Percentiles rank a stretch among this genome's conserved stretches.
phyloP scores from a whole-genome alignment of 441 rosid genomes.

The Geranium incanum region DNA sequence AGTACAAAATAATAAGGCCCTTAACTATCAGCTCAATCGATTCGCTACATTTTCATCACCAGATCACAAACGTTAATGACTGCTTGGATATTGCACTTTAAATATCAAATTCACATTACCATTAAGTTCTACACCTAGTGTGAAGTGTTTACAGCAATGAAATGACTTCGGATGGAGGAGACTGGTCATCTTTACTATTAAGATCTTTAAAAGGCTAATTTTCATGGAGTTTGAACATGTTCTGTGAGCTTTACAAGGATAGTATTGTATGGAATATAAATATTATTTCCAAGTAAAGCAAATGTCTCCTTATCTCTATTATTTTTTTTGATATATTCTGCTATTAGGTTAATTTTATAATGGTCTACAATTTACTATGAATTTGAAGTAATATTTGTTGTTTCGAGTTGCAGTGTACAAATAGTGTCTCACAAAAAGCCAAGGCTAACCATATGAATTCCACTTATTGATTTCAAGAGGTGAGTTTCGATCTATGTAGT shows the following conservation, averaged over 20 bases:
- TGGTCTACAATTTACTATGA: neutral
- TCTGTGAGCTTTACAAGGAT: neutral
- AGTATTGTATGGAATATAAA: too few relatives aligned
- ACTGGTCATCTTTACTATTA: neutral
- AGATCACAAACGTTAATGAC: too few relatives aligned
- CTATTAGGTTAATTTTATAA: neutral
- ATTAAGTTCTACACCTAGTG: too few relatives aligned
- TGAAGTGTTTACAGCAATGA: too few relatives aligned
- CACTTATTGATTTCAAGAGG: constrained; percentile 25
- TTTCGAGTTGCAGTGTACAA: constrained; percentile 37
- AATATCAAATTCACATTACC: too few relatives aligned
- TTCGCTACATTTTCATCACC: neutral
- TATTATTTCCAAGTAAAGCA: neutral
- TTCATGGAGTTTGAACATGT: neutral
- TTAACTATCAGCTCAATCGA: neutral
- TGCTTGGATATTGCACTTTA: too few relatives aligned
- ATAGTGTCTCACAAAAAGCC: constrained; percentile 22
- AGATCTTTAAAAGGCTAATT: neutral
- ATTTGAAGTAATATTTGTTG: constrained; percentile 9
- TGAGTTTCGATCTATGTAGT: constrained; percentile 20
- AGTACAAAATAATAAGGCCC: neutral
- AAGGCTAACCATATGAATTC: constrained; percentile 16
- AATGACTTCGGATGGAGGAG: too few relatives aligned
- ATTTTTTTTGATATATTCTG: neutral
- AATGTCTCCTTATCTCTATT: neutral